A percentile compares a stretch with the other conserved stretches of the same genome.
phyloP scores from a whole-genome alignment of 495 filamentous ascomycete genomes.

The Cercophora samala region DNA sequence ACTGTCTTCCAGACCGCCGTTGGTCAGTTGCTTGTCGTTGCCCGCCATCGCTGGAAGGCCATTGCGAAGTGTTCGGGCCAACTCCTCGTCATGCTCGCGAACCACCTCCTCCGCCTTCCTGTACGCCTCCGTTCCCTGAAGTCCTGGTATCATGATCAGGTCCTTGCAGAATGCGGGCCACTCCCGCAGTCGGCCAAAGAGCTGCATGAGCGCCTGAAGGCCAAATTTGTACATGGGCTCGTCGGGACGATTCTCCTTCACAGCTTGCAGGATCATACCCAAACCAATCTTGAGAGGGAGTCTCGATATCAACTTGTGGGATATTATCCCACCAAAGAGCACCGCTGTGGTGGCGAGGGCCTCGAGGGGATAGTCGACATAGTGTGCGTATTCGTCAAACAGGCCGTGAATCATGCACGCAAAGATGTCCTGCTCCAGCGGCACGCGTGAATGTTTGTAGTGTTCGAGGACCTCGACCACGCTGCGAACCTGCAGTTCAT shows the following conservation, averaged over 20 bases:
- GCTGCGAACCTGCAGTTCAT: slow-evolving; percentile 73
- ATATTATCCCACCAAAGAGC: slow-evolving; percentile 94
- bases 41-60: slow-evolving; percentile 28
- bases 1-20: slow-evolving; percentile 64
- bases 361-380: slow-evolving; percentile 87
- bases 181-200: slow-evolving; percentile 75
- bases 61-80: slow-evolving; percentile 42
- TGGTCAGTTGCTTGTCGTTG: slow-evolving; percentile 43
- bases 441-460: slow-evolving; percentile 81
- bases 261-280: slow-evolving; percentile 94
- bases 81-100: slow-evolving; percentile 56
- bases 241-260: slow-evolving; percentile 73
- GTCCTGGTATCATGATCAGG: slow-evolving; percentile 71
- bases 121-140: slow-evolving; percentile 81
- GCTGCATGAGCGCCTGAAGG: slow-evolving; percentile 89
- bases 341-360: slow-evolving; percentile 93
- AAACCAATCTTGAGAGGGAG: slow-evolving; percentile 88
- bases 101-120: slow-evolving; percentile 78
- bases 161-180: slow-evolving; percentile 88
- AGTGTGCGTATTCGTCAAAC: slow-evolving; percentile 96
- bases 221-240: slow-evolving; percentile 97
- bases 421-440: slow-evolving; percentile 86
- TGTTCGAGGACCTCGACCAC: slow-evolving; percentile 75
- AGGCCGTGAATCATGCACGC: slow-evolving; percentile 98
- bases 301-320: slow-evolving; percentile 80